A percentile compares a stretch with the other conserved stretches of the same genome.
These are phyloP conservation scores for Aspergillus neotritici DNA, from an alignment of 2,329 filamentous ascomycete species.

Conservation along the genomic window DNA sequence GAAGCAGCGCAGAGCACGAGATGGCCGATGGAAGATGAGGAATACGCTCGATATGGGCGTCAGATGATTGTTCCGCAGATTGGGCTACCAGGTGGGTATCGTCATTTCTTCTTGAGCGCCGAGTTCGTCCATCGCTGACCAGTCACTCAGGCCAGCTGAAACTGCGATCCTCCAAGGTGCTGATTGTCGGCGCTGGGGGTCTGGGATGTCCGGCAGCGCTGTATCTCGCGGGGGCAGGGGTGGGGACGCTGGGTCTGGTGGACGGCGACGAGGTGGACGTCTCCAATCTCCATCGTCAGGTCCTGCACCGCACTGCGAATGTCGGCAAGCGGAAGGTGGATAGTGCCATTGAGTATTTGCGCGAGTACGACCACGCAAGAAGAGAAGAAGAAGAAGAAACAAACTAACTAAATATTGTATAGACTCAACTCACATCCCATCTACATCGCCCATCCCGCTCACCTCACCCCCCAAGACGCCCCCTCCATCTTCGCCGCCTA, in stretches of 20 bases:
- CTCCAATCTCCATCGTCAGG: constrained; percentile 89
- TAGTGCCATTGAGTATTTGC: constrained; percentile 61
- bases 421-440: constrained; percentile 68
- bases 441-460: constrained; percentile 58
- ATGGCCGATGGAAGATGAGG: constrained; percentile 66
- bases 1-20: constrained; percentile 23
- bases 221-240: constrained; percentile 86
- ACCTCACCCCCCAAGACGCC: constrained; percentile 65
- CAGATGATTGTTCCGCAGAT: constrained; percentile 85
- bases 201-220: constrained; percentile 85
- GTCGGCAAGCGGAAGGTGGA: constrained; percentile 76
- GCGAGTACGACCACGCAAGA: constrained; percentile 34
- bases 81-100: constrained; percentile 60
- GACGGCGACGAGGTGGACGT: constrained; percentile 84
- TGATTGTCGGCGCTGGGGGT: constrained; percentile 82
- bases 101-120: constrained; percentile 1
- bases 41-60: constrained; percentile 81
- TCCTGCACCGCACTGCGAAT: constrained; percentile 66
- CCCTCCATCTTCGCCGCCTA: constrained; percentile 62
- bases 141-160: constrained; percentile 62
- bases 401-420: background rate
- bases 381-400: too few species aligned
- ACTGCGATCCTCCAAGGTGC: constrained; percentile 63
- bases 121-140: background rate
- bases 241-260: constrained; percentile 75